Percentiles rank a stretch among this genome's conserved stretches.
These are phyloP conservation scores for Tilletia indica DNA, from an alignment of 1,284 basidiomycete species.

Conservation along the genomic window DNA sequence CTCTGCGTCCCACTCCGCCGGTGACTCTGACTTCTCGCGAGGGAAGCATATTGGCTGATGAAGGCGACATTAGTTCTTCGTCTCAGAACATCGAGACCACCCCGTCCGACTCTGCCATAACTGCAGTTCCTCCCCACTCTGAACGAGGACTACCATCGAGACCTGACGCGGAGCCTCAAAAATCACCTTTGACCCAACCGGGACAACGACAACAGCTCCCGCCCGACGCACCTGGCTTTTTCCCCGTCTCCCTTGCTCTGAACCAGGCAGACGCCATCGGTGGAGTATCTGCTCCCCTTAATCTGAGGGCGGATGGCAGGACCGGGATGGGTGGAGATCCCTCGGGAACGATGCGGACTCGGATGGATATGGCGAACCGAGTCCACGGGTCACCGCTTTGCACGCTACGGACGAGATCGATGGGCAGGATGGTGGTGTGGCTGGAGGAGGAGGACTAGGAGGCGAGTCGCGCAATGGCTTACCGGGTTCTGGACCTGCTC, in stretches of 20 bases:
- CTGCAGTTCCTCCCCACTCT: not conserved
- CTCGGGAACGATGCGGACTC: slow-evolving; percentile 31
- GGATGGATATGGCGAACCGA: slow-evolving; percentile 38
- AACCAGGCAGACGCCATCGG: slow-evolving; percentile 2
- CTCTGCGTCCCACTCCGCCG: not conserved
- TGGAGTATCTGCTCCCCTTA: not conserved
- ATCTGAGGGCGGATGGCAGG: not conserved
- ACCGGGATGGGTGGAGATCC: not conserved
- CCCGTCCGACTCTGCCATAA: not conserved
- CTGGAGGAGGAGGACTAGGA: too few species aligned
- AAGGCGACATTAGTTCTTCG: not conserved
- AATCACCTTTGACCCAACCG: not conserved
- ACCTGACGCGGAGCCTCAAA: not conserved
- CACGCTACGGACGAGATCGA: slow-evolving; percentile 1
- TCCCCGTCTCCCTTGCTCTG: slow-evolving; percentile 2
- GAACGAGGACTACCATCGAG: not conserved
- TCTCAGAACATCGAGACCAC: not conserved
- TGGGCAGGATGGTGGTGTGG: not conserved
- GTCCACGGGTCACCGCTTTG: slow-evolving; percentile 16
- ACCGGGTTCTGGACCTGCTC: not conserved
- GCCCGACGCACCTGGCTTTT: slow-evolving; percentile 3
- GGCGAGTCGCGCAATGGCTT: not conserved
- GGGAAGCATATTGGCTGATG: not conserved
- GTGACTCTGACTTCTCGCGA: not conserved
- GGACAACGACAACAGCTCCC: not conserved